These are phyloP conservation scores for Aspergillus melleus DNA, from an alignment of 2,329 filamentous ascomycete genomes.

Conservation along the genomic window DNA sequence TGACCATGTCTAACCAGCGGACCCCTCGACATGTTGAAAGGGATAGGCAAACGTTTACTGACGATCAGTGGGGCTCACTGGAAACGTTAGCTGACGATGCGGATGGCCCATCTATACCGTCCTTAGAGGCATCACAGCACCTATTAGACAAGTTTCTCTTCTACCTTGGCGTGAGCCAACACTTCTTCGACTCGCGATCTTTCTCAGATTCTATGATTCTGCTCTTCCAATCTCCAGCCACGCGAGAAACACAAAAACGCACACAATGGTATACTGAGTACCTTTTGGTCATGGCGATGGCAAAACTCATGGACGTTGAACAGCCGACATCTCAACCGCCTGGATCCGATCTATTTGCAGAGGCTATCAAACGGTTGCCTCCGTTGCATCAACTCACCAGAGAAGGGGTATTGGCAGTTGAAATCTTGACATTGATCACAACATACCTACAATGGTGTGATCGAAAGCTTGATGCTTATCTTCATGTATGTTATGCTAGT, in stretches of 20 bases:
- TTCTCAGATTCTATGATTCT: constrained; percentile 20
- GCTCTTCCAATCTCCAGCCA: constrained; percentile 15
- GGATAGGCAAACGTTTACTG: no score
- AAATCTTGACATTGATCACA: constrained; percentile 19
- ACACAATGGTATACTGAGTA: constrained; percentile 23
- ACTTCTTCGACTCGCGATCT: constrained; percentile 22
- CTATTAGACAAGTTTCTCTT: constrained; percentile 24
- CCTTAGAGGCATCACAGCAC: constrained; percentile 20
- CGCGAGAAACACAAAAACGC: constrained; percentile 12
- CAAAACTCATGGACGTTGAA: constrained; percentile 23
- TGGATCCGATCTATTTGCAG: constrained; percentile 17
- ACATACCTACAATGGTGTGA: constrained; percentile 25
- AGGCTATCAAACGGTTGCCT: constrained; percentile 18
- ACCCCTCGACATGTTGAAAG: no score
- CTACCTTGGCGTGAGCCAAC: constrained; percentile 24
- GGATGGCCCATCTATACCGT: constrained; percentile 5
- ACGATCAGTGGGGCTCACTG: background rate
- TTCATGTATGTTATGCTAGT: constrained; percentile 11
- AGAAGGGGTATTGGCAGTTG: constrained; percentile 17
- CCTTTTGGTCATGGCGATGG: constrained; percentile 27
- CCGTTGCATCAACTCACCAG: constrained; percentile 16
- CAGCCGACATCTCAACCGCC: constrained; percentile 16
- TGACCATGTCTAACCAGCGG: background rate
- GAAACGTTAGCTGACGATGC: constrained; percentile 2
- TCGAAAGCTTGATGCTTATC: constrained; percentile 21